A percentile compares a stretch with the other conserved stretches of the same genome.
phyloP scores from a whole-genome alignment of 805 yeast genomes.

The Sugiyamaella lignohabitans region DNA sequence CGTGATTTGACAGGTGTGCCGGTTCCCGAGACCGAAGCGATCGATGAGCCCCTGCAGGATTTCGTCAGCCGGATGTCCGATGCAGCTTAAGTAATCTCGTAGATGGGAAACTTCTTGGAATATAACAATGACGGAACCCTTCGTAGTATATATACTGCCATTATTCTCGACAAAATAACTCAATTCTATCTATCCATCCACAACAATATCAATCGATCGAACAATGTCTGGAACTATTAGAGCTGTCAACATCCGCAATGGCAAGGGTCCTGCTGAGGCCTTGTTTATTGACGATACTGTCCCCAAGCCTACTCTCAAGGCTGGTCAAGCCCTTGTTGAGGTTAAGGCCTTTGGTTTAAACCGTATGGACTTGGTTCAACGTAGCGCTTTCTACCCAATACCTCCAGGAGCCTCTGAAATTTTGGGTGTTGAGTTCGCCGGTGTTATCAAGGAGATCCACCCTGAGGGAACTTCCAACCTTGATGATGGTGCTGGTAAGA shows the following conservation, averaged over 20 bases:
- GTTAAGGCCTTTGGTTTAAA: conserved; percentile 33
- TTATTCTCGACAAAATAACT: too few relatives aligned
- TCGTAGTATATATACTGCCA: too few relatives aligned
- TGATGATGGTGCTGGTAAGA: conserved; percentile 7
- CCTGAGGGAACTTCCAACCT: conserved; percentile 7
- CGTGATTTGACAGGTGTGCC: too few relatives aligned
- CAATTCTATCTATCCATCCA: too few relatives aligned
- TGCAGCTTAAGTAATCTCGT: too few relatives aligned
- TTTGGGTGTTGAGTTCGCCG: conserved; percentile 36
- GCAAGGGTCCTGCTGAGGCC: conserved; percentile 26
- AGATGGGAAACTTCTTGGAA: too few relatives aligned
- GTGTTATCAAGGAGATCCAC: conserved; percentile 23
- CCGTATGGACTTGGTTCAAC: conserved; percentile 31
- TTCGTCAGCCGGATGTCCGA: too few relatives aligned
- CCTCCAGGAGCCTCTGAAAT: conserved; percentile 29
- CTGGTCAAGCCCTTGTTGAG: conserved; percentile 28
- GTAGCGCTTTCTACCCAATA: conserved; percentile 27
- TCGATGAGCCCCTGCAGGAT: too few relatives aligned
- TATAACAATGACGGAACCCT: too few relatives aligned
- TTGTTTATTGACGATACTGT: conserved; percentile 22
- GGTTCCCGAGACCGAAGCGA: too few relatives aligned
- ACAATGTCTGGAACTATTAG: conserved; percentile 21
- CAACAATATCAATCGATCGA: too few relatives aligned
- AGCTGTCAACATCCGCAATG: conserved; percentile 25
- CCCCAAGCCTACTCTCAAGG: conserved; percentile 19